A percentile compares a stretch with the other conserved stretches of the same genome.
These are phyloP conservation scores for Botrytis squamosa DNA, from an alignment of 2,329 filamentous ascomycete genomes.

Conservation along the genomic window DNA sequence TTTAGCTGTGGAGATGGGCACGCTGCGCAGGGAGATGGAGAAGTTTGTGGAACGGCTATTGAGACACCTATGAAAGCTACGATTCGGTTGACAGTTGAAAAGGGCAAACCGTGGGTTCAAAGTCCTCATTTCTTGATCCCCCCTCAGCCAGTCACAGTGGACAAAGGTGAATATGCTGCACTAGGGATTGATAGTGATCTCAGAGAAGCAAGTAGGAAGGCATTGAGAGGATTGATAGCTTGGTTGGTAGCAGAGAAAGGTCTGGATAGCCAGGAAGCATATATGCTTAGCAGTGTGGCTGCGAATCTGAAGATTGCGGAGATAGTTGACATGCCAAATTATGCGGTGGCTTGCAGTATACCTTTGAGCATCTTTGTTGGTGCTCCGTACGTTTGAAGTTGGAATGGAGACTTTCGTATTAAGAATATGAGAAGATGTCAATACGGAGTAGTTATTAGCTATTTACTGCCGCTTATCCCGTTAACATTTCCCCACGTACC, in stretches of 20 bases:
- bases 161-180: slow-evolving; percentile 46
- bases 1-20: slow-evolving; percentile 57
- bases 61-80: slow-evolving; percentile 53
- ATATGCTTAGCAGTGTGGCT: slow-evolving; percentile 52
- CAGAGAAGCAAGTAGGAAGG: slow-evolving; percentile 49
- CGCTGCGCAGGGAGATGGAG: slow-evolving; percentile 54
- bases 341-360: slow-evolving; percentile 50
- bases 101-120: slow-evolving; percentile 47
- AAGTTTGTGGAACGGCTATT: slow-evolving; percentile 56
- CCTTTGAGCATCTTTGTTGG: slow-evolving; percentile 48
- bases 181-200: slow-evolving; percentile 50
- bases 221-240: slow-evolving; percentile 48
- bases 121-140: slow-evolving; percentile 46
- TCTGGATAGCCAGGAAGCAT: slow-evolving; percentile 48
- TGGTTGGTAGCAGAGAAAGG: slow-evolving; percentile 50
- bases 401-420: neutral
- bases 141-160: slow-evolving; percentile 37
- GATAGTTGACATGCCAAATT: slow-evolving; percentile 55
- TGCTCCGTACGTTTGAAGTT: slow-evolving; percentile 24
- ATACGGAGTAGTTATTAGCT: neutral
- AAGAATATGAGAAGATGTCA: neutral
- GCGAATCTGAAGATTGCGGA: slow-evolving; percentile 52
- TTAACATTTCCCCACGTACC: neutral
- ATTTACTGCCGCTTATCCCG: neutral
- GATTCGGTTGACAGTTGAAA: slow-evolving; percentile 49